Conservation (phyloP, 1,284 basidiomycete genomes). For the Ceratobasidium sp. region DNA sequence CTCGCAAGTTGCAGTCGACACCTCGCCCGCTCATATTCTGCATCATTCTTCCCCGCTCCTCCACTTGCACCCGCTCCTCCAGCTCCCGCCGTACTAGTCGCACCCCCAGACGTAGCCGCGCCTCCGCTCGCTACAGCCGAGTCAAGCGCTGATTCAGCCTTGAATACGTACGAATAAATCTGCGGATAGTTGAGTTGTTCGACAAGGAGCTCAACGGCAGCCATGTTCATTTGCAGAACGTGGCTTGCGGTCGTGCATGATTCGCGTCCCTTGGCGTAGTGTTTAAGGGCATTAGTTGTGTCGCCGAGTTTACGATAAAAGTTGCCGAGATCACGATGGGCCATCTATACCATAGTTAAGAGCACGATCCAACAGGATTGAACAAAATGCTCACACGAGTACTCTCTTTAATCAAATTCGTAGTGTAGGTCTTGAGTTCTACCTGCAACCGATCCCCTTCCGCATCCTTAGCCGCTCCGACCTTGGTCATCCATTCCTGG, state of each 20-base stretch:
- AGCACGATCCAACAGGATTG: background rate
- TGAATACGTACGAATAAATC: slow-evolving; percentile 87
- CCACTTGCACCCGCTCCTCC: slow-evolving; percentile 46
- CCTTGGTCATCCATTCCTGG: slow-evolving; percentile 73
- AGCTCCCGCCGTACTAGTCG: slow-evolving; percentile 31
- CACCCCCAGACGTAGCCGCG: slow-evolving; percentile 42
- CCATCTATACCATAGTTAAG: slow-evolving; percentile 66
- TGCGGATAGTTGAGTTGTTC: slow-evolving; percentile 85
- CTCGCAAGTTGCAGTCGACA: slow-evolving; percentile 78
- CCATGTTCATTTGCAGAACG: slow-evolving; percentile 85
- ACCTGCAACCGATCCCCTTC: slow-evolving; percentile 82
- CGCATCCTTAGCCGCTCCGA: slow-evolving; percentile 65
- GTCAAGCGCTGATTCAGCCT: slow-evolving; percentile 88
- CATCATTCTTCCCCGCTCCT: slow-evolving; percentile 57
- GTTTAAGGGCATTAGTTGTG: slow-evolving; percentile 72
- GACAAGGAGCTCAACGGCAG: slow-evolving; percentile 82
- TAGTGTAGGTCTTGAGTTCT: slow-evolving; percentile 88
- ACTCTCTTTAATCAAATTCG: slow-evolving; percentile 95
- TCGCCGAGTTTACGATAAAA: slow-evolving; percentile 78
- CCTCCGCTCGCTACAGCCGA: slow-evolving; percentile 57
- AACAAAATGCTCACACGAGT: slow-evolving; percentile 71
- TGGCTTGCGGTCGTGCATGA: slow-evolving; percentile 86
- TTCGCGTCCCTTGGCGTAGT: slow-evolving; percentile 86
- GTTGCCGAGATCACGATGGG: slow-evolving; percentile 82
- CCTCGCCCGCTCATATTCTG: slow-evolving; percentile 69